Conservation (phyloP, 441 rosid genomes). For the Populus trichocarpa region DNA sequence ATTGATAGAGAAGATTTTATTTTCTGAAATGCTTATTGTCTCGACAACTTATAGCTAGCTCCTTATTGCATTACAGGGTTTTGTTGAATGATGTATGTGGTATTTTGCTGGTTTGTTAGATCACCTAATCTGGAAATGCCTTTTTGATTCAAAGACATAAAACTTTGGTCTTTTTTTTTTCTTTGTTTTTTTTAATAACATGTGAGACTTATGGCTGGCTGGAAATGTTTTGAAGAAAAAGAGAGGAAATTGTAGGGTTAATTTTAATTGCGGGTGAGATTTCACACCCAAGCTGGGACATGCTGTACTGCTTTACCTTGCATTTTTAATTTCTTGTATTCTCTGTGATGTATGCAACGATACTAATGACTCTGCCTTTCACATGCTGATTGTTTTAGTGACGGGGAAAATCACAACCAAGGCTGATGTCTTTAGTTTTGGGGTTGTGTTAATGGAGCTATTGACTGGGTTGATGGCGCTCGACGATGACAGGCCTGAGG, state of each 20-base stretch:
- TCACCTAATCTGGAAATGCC: background rate
- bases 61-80: background rate
- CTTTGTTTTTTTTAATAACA: too few relatives aligned
- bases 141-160: background rate
- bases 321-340: background rate
- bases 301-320: background rate
- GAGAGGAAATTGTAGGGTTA: background rate
- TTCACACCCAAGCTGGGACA: background rate
- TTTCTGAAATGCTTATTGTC: background rate
- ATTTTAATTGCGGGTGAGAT: background rate
- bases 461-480: slow-evolving; percentile 54
- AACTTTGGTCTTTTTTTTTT: background rate
- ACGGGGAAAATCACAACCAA: slow-evolving; percentile 60
- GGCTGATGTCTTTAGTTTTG: slow-evolving; percentile 57
- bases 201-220: background rate
- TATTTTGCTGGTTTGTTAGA: background rate
- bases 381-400: slow-evolving; percentile 30
- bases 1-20: background rate
- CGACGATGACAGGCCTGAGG: slow-evolving; percentile 51
- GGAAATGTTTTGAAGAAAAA: background rate
- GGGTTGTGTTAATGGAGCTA: slow-evolving; percentile 14
- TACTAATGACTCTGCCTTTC: slow-evolving; percentile 1
- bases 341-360: background rate
- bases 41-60: background rate
- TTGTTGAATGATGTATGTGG: background rate